Conservation (phyloP, 805 yeast species). For the Candida arabinofermentans region DNA sequence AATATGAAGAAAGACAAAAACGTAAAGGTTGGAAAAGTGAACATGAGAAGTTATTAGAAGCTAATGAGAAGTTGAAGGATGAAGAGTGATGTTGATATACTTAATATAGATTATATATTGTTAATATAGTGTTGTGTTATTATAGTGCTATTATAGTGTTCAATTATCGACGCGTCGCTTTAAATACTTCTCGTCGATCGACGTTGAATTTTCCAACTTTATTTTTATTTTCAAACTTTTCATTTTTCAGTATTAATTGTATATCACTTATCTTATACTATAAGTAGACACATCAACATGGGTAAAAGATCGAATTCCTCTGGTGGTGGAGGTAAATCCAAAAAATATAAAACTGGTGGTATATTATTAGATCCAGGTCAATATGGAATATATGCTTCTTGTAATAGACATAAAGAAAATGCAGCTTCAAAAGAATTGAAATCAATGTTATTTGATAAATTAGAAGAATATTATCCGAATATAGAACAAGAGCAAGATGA, state of each 20-base stretch:
- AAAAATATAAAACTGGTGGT: constrained; percentile 42
- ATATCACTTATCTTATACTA: not conserved
- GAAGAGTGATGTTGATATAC: not conserved
- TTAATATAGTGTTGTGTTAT: too few species aligned
- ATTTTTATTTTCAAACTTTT: too few species aligned
- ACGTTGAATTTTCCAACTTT: too few species aligned
- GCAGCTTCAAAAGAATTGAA: constrained; percentile 73
- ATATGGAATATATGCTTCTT: constrained; percentile 85
- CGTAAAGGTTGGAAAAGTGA: constrained; percentile 81
- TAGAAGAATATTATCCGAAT: constrained; percentile 40
- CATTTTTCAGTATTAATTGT: not conserved
- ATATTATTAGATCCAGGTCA: constrained; percentile 75
- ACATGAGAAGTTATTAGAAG: constrained; percentile 33
- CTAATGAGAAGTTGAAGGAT: not conserved
- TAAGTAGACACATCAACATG: constrained; percentile 10
- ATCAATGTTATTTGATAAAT: constrained; percentile 50
- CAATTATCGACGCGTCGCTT: too few species aligned
- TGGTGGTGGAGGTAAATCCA: constrained; percentile 15
- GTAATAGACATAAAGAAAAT: constrained; percentile 75
- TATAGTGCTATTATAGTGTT: too few species aligned
- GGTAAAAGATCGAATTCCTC: constrained; percentile 24
- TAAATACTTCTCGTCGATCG: too few species aligned
- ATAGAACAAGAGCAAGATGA: constrained; percentile 33
- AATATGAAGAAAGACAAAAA: constrained; percentile 82
- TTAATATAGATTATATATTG: too few species aligned